These are phyloP conservation scores for Starmerella bombi DNA, from an alignment of 805 yeast species.

Conservation along the genomic window DNA sequence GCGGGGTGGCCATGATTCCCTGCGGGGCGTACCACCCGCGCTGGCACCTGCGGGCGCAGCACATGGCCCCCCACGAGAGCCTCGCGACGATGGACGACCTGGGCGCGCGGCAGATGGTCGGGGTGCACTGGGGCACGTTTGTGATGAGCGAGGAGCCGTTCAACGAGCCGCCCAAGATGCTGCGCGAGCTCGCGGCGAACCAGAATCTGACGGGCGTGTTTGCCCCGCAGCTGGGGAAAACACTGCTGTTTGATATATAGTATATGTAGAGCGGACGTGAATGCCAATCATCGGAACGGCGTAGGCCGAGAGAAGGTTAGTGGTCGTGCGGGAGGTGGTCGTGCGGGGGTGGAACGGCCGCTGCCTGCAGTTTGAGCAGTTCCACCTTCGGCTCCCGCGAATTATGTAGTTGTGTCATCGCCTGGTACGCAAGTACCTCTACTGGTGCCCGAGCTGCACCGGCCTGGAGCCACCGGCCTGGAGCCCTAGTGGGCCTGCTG, in stretches of 20 bases:
- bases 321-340: no score
- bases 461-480: no score
- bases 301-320: no score
- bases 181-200: constrained; percentile 39
- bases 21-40: constrained; percentile 92
- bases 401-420: no score
- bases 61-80: constrained; percentile 71
- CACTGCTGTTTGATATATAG: constrained; percentile 33
- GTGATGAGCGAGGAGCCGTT: constrained; percentile 78
- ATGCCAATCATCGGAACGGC: no score
- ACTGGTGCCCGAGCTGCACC: no score
- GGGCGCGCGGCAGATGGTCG: constrained; percentile 50
- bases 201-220: constrained; percentile 31
- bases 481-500: no score
- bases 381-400: no score
- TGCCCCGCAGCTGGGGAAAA: constrained; percentile 68
- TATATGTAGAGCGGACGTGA: not conserved
- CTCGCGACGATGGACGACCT: constrained; percentile 52
- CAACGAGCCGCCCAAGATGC: constrained; percentile 59
- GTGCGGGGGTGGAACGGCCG: no score
- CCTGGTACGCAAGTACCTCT: no score
- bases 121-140: constrained; percentile 96
- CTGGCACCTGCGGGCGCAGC: constrained; percentile 88
- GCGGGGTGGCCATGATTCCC: constrained; percentile 61
- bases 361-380: no score